A percentile compares a stretch with the other conserved stretches of the same genome.
These are phyloP conservation scores for Vitis riparia DNA, from an alignment of 164 flowering plant species.

Conservation along the genomic window DNA sequence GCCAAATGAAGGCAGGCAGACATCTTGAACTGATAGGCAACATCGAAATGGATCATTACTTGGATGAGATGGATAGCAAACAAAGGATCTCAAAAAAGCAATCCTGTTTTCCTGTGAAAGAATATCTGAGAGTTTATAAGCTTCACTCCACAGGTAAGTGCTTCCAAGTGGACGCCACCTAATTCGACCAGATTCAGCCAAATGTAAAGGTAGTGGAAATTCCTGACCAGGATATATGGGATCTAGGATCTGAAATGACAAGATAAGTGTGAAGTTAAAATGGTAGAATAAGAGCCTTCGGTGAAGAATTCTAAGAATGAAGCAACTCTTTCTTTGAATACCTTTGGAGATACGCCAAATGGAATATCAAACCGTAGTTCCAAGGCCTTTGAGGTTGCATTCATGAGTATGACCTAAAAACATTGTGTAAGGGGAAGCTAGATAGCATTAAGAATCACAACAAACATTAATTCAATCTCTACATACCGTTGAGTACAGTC, in stretches of 20 bases:
- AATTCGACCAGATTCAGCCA: conserved; percentile 88
- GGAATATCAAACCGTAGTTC: conserved; percentile 97
- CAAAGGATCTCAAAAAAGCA: conserved; percentile 74
- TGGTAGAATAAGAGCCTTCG: background rate
- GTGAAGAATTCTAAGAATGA: background rate
- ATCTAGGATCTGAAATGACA: conserved; percentile 63
- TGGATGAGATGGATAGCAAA: conserved; percentile 90
- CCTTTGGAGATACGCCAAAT: conserved; percentile 93
- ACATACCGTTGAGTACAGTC: conserved; percentile 86
- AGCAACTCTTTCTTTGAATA: conserved; percentile 16
- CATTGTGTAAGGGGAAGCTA: background rate
- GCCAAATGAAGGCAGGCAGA: conserved; percentile 40
- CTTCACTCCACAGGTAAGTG: conserved; percentile 93
- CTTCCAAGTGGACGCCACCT: conserved; percentile 90
- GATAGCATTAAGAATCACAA: background rate
- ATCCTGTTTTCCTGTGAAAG: conserved; percentile 59
- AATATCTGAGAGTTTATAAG: conserved; percentile 64
- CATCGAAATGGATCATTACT: conserved; percentile 90
- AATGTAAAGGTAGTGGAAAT: conserved; percentile 87
- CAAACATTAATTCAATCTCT: background rate
- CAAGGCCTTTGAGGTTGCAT: conserved; percentile 74
- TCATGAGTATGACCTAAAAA: conserved; percentile 72
- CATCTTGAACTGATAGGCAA: conserved; percentile 73
- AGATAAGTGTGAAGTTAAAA: background rate
- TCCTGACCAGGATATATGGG: conserved; percentile 87